Conservation (phyloP, 164 flowering plant species). For the Liquidambar formosana region DNA sequence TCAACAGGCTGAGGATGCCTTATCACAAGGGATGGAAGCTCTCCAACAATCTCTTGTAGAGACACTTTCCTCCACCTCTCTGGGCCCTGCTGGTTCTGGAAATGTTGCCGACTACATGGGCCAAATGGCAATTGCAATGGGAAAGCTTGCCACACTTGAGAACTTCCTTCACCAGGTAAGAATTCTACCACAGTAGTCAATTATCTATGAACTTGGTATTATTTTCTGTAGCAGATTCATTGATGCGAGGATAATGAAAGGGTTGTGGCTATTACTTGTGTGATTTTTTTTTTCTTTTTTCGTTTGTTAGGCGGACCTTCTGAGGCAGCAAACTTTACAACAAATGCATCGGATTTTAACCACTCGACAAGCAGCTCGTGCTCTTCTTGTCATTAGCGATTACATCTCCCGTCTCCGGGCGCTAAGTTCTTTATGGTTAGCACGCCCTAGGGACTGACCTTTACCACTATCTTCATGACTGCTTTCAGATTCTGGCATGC, state of each 20-base stretch:
- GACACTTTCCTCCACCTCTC: slow-evolving; percentile 59
- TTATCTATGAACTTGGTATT: neutral
- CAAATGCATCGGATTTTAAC: slow-evolving; percentile 84
- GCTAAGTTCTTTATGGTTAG: slow-evolving; percentile 84
- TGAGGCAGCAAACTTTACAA: slow-evolving; percentile 83
- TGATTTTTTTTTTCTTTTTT: neutral
- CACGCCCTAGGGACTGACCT: slow-evolving; percentile 67
- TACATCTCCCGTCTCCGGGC: slow-evolving; percentile 74
- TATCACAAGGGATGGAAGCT: slow-evolving; percentile 96
- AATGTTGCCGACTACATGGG: slow-evolving; percentile 84
- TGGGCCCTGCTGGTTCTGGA: slow-evolving; percentile 56
- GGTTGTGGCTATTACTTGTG: neutral
- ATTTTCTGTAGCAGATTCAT: too few relatives aligned
- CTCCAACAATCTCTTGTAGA: slow-evolving; percentile 82
- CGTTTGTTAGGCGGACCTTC: slow-evolving; percentile 67
- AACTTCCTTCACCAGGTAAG: slow-evolving; percentile 83
- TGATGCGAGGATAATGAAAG: too few relatives aligned
- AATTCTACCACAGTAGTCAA: neutral
- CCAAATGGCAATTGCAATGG: slow-evolving; percentile 93
- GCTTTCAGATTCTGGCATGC: neutral
- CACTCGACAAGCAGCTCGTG: slow-evolving; percentile 87
- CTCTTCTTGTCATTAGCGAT: slow-evolving; percentile 74
- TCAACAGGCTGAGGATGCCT: slow-evolving; percentile 90
- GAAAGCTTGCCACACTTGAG: slow-evolving; percentile 73
- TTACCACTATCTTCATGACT: neutral